These are phyloP conservation scores for Wickerhamiella pararugosa DNA, from an alignment of 1,139 yeast species.

Conservation along the genomic window DNA sequence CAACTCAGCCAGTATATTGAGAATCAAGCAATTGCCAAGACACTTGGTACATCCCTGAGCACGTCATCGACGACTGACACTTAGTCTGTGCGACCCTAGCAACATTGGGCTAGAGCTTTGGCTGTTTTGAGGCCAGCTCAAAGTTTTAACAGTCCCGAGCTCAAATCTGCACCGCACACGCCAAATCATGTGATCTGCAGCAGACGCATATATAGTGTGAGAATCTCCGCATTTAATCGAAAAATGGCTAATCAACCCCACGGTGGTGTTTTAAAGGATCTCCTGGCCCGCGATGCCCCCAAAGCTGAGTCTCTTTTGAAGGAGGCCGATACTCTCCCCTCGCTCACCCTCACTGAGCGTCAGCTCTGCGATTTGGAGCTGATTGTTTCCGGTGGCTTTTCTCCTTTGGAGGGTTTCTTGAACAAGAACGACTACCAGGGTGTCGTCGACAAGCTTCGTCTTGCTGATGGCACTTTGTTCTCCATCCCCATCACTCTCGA, in stretches of 20 bases:
- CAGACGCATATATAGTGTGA: not conserved
- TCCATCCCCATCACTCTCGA: conserved; percentile 89
- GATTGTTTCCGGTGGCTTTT: conserved; percentile 85
- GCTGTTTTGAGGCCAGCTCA: too few species aligned
- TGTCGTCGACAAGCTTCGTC: conserved; percentile 65
- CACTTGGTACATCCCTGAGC: too few species aligned
- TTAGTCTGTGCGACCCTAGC: too few species aligned
- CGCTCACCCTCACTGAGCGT: conserved; percentile 58
- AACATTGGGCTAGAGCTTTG: too few species aligned
- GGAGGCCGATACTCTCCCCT: conserved; percentile 42
- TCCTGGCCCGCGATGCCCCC: conserved; percentile 63
- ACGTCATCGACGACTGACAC: too few species aligned
- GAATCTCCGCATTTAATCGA: not conserved
- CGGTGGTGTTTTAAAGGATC: conserved; percentile 80
- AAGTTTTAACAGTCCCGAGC: too few species aligned
- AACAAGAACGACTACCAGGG: conserved; percentile 64
- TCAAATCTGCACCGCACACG: conserved; percentile 3
- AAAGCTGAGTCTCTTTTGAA: conserved; percentile 39
- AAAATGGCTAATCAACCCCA: conserved; percentile 66
- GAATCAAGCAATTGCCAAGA: too few species aligned
- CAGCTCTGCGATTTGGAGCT: conserved; percentile 89
- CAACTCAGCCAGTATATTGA: too few species aligned
- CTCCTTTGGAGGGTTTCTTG: conserved; percentile 81
- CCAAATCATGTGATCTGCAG: conserved; percentile 5
- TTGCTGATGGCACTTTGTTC: conserved; percentile 70